Base-by-base conservation (phyloP, 345 rosid species). In the Microcos paniculata region DNA sequence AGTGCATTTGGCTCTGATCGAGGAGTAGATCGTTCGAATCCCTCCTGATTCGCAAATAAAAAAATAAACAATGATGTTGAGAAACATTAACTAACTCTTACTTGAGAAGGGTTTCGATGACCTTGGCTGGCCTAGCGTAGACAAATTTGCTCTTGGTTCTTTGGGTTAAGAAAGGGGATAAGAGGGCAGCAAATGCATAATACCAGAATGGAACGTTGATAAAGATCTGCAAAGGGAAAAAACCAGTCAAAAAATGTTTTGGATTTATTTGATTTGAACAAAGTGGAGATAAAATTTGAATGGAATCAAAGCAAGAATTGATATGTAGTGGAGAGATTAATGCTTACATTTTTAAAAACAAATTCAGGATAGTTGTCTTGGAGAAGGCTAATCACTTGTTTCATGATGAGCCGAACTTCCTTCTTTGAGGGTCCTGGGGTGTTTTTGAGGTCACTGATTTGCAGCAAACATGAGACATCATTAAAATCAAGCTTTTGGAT, bases 171-270 rank as follows among this genome's bases (percentile, higher is more conserved):
- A 85, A 86, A 31, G 89, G 88, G 14, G 70, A 62, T 1, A 74
- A 49, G 6, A 74, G 4, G 49, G 77, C 45, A 14, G 58, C 40
- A 46, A 86, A 86, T 31, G 85, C 86, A 12, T 82, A 79, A 74
- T 86, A 88, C 91, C 89, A 88, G 87, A 86, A 88, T 0, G 91
- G 91, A 42, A 86, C 89, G 72, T 88, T 86, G 81, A 88, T 84
- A 79, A 88, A 86, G 46, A 86, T 86, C 91, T 88, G 45, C 52
- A 64, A 9, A 73, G 3, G 40, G 48, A 35, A 43, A n/a, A 12
- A 57, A 40, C n/a, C n/a, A n/a, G n/a, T n/a, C n/a, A 30, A 19
- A 69, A 45, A 3, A 1, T 14, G 6, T 24, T 30, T 5, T 4
- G 23, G n/a, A 38, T 18, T 40, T n/a, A n/a, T 28, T 33, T 16